phyloP scores from a whole-genome alignment of 164 flowering plant genomes.

The Taxillus chinensis region DNA sequence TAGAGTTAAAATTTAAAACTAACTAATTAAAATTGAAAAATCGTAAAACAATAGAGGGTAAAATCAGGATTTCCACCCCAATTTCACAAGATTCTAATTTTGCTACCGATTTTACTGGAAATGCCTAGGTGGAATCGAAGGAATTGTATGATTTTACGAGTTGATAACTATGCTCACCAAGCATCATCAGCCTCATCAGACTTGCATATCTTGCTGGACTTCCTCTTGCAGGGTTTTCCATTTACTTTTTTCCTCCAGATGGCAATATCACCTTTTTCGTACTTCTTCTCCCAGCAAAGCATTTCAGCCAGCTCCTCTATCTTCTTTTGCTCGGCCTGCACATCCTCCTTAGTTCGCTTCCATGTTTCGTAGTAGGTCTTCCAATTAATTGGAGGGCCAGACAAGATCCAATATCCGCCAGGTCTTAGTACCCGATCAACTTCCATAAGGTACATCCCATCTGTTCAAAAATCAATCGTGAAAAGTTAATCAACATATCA shows the following conservation, averaged over 20 bases:
- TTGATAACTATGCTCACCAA: slow-evolving; percentile 51
- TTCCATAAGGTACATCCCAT: slow-evolving; percentile 82
- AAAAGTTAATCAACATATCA: neutral
- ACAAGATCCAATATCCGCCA: slow-evolving; percentile 91
- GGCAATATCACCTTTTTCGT: slow-evolving; percentile 86
- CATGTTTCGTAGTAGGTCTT: slow-evolving; percentile 73
- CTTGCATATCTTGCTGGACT: slow-evolving; percentile 35
- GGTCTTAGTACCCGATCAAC: slow-evolving; percentile 93
- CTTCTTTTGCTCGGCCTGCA: slow-evolving; percentile 57
- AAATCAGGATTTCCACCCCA: too few species aligned
- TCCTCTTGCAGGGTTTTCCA: slow-evolving; percentile 43
- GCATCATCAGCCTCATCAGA: slow-evolving; percentile 54
- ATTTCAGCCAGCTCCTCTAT: slow-evolving; percentile 67
- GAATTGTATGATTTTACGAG: too few species aligned
- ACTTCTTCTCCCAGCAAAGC: slow-evolving; percentile 95
- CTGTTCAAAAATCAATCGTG: slow-evolving; percentile 22
- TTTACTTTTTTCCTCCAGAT: slow-evolving; percentile 63
- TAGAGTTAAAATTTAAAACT: too few species aligned
- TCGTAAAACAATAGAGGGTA: too few species aligned
- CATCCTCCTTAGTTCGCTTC: slow-evolving; percentile 75
- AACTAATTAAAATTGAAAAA: too few species aligned
- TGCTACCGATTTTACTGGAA: too few species aligned
- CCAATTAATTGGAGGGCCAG: slow-evolving; percentile 98
- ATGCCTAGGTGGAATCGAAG: too few species aligned
- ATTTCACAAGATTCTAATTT: too few species aligned